These are phyloP conservation scores for Tillandsia leiboldiana DNA, from an alignment of 176 grass and related monocot genomes.

Conservation along the genomic window DNA sequence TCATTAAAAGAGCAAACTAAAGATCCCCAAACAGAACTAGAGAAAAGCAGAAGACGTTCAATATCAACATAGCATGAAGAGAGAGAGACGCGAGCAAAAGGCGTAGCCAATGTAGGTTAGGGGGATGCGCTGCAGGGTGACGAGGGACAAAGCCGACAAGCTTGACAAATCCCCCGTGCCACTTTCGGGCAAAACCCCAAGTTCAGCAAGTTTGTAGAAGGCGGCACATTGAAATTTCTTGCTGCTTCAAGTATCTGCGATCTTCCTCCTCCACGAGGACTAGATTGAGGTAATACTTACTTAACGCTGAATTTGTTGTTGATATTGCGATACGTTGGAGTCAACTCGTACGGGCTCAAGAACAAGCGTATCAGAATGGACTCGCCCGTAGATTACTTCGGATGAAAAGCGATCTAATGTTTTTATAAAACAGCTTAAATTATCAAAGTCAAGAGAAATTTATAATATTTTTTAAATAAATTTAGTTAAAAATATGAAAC, in stretches of 20 bases:
- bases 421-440: too few species aligned
- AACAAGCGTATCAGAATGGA: constrained; percentile 74
- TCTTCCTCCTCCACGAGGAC: constrained; percentile 95
- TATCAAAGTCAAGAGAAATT: too few species aligned
- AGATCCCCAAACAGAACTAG: too few species aligned
- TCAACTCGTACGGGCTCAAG: constrained; percentile 55
- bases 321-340: constrained; percentile 56
- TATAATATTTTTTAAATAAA: too few species aligned
- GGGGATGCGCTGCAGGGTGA: neutral
- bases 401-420: too few species aligned
- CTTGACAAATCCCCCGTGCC: neutral
- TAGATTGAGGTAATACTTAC: constrained; percentile 92
- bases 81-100: neutral
- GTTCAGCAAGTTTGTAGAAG: constrained; percentile 29
- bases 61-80: neutral
- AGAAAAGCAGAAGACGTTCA: neutral
- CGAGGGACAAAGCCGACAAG: neutral
- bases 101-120: neutral
- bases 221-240: constrained; percentile 79
- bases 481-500: too few species aligned
- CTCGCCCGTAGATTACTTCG: neutral
- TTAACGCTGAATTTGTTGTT: constrained; percentile 97
- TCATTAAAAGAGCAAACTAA: too few species aligned
- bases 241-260: constrained; percentile 87
- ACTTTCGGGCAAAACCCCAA: neutral